These are phyloP conservation scores for Aspergillus melleus DNA, from an alignment of 2,329 filamentous ascomycete genomes.

Conservation along the genomic window DNA sequence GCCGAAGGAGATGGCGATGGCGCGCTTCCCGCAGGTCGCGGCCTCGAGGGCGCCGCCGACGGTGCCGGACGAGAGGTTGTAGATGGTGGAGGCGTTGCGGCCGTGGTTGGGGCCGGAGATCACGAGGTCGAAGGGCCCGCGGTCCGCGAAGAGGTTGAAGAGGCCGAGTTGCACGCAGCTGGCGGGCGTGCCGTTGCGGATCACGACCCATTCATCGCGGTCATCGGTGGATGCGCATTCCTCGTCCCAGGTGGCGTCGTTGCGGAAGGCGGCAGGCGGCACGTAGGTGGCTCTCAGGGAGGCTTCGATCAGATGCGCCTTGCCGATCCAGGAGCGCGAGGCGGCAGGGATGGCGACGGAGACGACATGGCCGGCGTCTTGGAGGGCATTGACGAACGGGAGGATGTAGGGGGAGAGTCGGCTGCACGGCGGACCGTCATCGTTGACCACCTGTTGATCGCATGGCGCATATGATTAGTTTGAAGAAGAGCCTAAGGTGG, in stretches of 20 bases:
- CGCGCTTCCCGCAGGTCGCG: slow-evolving; percentile 64
- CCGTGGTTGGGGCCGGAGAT: slow-evolving; percentile 78
- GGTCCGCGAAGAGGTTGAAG: slow-evolving; percentile 70
- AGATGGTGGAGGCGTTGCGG: slow-evolving; percentile 74
- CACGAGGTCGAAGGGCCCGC: slow-evolving; percentile 69
- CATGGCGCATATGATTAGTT: background rate
- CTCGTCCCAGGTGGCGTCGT: slow-evolving; percentile 56
- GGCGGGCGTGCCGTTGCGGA: slow-evolving; percentile 74
- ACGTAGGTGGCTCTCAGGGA: slow-evolving; percentile 79
- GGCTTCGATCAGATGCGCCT: slow-evolving; percentile 89
- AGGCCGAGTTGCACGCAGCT: slow-evolving; percentile 75
- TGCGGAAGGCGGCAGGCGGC: slow-evolving; percentile 56
- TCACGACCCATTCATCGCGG: slow-evolving; percentile 63
- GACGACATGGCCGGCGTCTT: slow-evolving; percentile 72
- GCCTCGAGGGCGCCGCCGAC: slow-evolving; percentile 75
- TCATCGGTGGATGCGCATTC: slow-evolving; percentile 45
- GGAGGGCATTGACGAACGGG: slow-evolving; percentile 66
- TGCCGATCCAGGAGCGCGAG: slow-evolving; percentile 93
- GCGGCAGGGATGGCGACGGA: slow-evolving; percentile 84
- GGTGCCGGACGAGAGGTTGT: slow-evolving; percentile 72
- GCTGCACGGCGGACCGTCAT: slow-evolving; percentile 72
- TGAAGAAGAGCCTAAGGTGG: background rate
- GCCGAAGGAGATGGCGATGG: slow-evolving; percentile 82
- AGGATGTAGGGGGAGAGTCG: slow-evolving; percentile 74
- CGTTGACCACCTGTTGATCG: slow-evolving; percentile 54